Evolutionary conservation across 148 eudicot species (phyloP).

Genomic region (Polygonum aviculare): DNA sequence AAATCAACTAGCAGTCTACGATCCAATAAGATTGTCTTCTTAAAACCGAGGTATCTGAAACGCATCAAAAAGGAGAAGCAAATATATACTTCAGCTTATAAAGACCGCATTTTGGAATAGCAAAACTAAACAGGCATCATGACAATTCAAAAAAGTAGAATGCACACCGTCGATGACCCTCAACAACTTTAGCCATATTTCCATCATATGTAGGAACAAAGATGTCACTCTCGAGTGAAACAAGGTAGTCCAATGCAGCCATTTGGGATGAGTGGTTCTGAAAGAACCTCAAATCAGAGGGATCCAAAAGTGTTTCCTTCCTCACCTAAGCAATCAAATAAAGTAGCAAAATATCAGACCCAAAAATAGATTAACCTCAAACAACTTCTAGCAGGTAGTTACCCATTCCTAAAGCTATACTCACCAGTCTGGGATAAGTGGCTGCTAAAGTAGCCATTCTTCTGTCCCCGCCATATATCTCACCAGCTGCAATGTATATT

Average conservation of each 20-base stretch:
- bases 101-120: neutral
- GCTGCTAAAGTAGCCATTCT: conserved; percentile 70
- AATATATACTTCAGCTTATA: neutral
- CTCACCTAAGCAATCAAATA: conserved; percentile 35
- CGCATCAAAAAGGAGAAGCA: neutral
- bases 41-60: conserved; percentile 73
- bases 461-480: conserved; percentile 81
- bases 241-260: conserved; percentile 82
- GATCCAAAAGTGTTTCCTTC: conserved; percentile 59
- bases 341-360: neutral
- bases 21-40: conserved; percentile 74
- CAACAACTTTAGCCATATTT: conserved; percentile 82
- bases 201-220: conserved; percentile 79
- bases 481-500: conserved; percentile 95
- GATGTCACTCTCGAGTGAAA: conserved; percentile 69
- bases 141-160: neutral
- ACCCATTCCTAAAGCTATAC: conserved; percentile 13
- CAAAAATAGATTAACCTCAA: neutral
- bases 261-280: conserved; percentile 77
- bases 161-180: conserved; percentile 68
- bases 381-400: neutral
- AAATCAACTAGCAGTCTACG: conserved; percentile 70
- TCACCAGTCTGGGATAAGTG: conserved; percentile 82
- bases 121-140: too few relatives aligned
- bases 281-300: conserved; percentile 52